Evolutionary conservation across 345 rosid species (phyloP), one percentile per base, ranked within the genome.

Genomic region (Excoecaria agallocha): DNA sequence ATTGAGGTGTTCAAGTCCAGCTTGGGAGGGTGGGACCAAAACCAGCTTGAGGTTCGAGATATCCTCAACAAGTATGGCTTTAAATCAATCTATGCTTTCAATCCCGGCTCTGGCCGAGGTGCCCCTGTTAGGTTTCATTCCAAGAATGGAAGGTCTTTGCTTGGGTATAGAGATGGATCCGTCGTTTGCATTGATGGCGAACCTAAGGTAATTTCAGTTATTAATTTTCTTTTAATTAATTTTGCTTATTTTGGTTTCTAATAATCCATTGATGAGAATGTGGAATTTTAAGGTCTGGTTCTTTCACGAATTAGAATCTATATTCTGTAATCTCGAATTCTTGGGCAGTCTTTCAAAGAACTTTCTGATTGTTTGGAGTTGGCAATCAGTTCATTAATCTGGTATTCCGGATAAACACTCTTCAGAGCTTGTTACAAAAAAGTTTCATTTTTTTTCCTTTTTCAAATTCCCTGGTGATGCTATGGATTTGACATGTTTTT

Each of bases 11-110:
- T 91, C 85, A 92, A 87, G 85, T 78, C 93, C 57, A 81, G 71
- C 69, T 82, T 91, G 72, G 91, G 89, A 39, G 98, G 97, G 15
- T 94, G 88, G 87, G 97, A 89, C 68, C 94, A 86, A 84, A 86
- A 92, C 83, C 94, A 92, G 89, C 88, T 94, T 67, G 98, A 93
- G 82, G 89, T 92, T 76, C 85, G 93, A 50, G 84, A 89, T 51
- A 86, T 91, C 59, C 89, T 91, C 7, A 90, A 91, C 6, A 92
- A 84, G 45, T 89, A 89, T 76, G 94, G 87, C 15, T 85, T 89
- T 58, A 91, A 93, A 83, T 87, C 97, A 16, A 59, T 92, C 62
- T 90, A 55, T 79, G 98, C 98, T 57, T 94, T 89, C 90, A 83
- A 82, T 81, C 88, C 82, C 51, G 76, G 71, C 49, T 80, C 85